Evolutionary conservation across 139 green algal species (phyloP).

Genomic region (Edaphochlamys debaryana): DNA sequence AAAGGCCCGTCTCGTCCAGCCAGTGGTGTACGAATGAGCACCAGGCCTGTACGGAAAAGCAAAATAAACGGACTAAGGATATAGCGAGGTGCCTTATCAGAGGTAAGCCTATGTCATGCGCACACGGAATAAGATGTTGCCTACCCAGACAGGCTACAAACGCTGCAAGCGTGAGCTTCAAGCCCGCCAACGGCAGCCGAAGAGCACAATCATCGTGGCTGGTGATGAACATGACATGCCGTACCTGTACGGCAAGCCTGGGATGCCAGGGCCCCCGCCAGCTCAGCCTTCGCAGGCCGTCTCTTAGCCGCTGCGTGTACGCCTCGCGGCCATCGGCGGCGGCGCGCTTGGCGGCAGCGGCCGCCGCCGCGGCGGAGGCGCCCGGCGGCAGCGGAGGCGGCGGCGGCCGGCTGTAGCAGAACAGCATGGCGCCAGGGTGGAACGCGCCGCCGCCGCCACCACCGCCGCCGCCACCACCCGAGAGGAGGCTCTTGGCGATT

Average conservation of each 20-base stretch:
- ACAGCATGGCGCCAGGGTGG: slow-evolving; percentile 11
- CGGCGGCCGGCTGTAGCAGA: slow-evolving; percentile 36
- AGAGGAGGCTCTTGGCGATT: slow-evolving; percentile 15
- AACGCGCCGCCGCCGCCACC: neutral
- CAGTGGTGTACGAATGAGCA: slow-evolving; percentile 16
- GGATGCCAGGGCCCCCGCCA: slow-evolving; percentile 13
- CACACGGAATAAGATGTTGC: too few species aligned
- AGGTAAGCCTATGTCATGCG: too few species aligned
- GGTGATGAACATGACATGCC: too few species aligned
- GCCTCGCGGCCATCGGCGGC: slow-evolving; percentile 2
- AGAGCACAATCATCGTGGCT: too few species aligned
- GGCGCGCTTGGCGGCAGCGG: slow-evolving; percentile 36
- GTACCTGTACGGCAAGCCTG: slow-evolving; percentile 11
- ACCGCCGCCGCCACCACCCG: neutral
- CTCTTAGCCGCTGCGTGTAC: slow-evolving; percentile 1
- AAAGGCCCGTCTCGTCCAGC: slow-evolving; percentile 30
- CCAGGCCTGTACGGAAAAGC: slow-evolving; percentile 15
- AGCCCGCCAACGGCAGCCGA: too few species aligned
- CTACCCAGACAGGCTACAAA: too few species aligned
- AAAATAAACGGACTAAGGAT: too few species aligned
- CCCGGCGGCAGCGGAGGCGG: slow-evolving; percentile 35
- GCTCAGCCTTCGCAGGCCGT: slow-evolving; percentile 21
- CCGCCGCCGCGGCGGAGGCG: slow-evolving; percentile 6
- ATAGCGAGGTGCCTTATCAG: too few species aligned
- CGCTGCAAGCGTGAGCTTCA: too few species aligned